A percentile compares a stretch with the other conserved stretches of the same genome.
These are phyloP conservation scores for Stagonosporopsis chrysanthemi DNA, from an alignment of 2,329 filamentous ascomycete species.

Conservation along the genomic window DNA sequence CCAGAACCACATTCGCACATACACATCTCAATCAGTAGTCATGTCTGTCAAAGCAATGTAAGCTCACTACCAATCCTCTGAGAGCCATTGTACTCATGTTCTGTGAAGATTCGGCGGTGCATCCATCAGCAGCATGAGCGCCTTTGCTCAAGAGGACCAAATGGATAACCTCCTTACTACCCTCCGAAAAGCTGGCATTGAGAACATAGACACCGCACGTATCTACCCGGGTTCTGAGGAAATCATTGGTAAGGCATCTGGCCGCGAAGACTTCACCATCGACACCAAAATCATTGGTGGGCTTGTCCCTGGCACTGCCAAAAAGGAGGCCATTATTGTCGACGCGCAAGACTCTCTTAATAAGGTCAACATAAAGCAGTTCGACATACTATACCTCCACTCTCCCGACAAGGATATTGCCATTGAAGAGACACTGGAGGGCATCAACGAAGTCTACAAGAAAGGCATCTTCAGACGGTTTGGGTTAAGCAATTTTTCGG, in stretches of 20 bases:
- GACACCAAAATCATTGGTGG: background rate
- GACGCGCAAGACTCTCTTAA: background rate
- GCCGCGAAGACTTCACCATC: background rate
- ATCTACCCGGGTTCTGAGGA: background rate
- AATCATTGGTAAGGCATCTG: background rate
- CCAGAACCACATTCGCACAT: too few relatives aligned
- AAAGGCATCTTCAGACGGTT: background rate
- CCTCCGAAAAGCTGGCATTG: too few relatives aligned
- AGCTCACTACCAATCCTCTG: too few relatives aligned
- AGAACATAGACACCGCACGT: background rate
- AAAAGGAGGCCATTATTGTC: background rate
- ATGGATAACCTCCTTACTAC: too few relatives aligned
- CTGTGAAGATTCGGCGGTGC: too few relatives aligned
- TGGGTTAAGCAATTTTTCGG: background rate
- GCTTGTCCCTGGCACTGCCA: background rate
- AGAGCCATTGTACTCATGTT: too few relatives aligned
- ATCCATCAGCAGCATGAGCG: too few relatives aligned
- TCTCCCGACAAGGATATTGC: background rate
- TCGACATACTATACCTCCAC: background rate
- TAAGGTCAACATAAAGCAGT: background rate
- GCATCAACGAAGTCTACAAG: background rate
- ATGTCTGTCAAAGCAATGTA: too few relatives aligned
- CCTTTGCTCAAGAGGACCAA: too few relatives aligned
- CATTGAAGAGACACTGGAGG: background rate
- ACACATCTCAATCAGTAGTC: too few relatives aligned